phyloP scores from a whole-genome alignment of 768 basidiomycete genomes.

The Boletus sp. region DNA sequence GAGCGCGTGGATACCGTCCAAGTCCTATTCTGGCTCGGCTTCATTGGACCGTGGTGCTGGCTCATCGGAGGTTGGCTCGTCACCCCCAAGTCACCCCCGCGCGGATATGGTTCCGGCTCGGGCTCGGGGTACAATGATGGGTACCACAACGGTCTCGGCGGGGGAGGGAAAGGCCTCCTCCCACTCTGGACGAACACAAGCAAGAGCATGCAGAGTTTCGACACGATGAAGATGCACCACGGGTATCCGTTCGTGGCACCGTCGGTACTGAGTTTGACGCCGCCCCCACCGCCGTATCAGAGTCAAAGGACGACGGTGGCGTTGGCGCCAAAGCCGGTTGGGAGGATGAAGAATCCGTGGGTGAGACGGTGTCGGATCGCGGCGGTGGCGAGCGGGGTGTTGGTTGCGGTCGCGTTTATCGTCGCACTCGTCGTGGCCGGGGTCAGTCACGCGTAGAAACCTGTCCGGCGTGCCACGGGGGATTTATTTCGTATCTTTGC shows the following conservation, averaged over 20 bases:
- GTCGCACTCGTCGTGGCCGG: slow-evolving; percentile 44
- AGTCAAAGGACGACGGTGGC: slow-evolving; percentile 19
- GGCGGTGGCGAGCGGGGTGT: slow-evolving; percentile 56
- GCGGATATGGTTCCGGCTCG: neutral
- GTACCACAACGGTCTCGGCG: slow-evolving; percentile 35
- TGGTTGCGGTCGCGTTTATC: slow-evolving; percentile 49
- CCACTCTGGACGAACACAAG: slow-evolving; percentile 37
- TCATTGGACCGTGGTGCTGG: slow-evolving; percentile 73
- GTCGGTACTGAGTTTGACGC: slow-evolving; percentile 37
- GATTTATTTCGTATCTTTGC: neutral
- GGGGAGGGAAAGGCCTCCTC: slow-evolving; percentile 37
- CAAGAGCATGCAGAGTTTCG: slow-evolving; percentile 42
- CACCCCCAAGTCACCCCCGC: slow-evolving; percentile 15
- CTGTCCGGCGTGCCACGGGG: neutral
- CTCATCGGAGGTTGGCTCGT: slow-evolving; percentile 75
- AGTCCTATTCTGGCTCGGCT: slow-evolving; percentile 75
- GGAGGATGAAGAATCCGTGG: slow-evolving; percentile 33
- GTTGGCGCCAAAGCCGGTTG: slow-evolving; percentile 20
- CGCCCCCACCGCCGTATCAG: slow-evolving; percentile 24
- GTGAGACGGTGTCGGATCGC: slow-evolving; percentile 54
- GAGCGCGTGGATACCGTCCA: slow-evolving; percentile 38
- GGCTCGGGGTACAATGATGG: slow-evolving; percentile 1
- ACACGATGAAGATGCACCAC: slow-evolving; percentile 42
- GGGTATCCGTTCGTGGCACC: slow-evolving; percentile 64
- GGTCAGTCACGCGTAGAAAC: neutral